These are phyloP conservation scores for Phialophora expanda DNA, from an alignment of 2,329 filamentous ascomycete genomes.

Conservation along the genomic window DNA sequence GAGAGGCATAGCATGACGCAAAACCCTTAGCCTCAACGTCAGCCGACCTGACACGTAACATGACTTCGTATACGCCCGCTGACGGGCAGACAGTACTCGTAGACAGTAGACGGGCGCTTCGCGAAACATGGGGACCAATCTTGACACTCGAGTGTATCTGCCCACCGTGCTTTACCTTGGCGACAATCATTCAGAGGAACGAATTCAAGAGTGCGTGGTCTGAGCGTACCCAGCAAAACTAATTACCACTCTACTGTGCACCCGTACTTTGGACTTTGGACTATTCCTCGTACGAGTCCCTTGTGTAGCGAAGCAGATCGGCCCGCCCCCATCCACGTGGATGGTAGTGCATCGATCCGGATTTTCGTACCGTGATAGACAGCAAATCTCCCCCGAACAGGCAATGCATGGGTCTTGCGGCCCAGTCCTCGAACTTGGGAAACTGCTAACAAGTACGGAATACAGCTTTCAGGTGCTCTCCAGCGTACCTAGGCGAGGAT, in stretches of 20 bases:
- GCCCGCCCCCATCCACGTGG: background rate
- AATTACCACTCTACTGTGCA: too few relatives aligned
- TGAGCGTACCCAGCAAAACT: too few relatives aligned
- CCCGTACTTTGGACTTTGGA: too few relatives aligned
- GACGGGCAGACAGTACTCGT: background rate
- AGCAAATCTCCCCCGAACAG: background rate
- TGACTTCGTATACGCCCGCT: background rate
- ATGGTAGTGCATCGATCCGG: background rate
- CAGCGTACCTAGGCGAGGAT: too few relatives aligned
- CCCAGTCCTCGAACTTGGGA: background rate
- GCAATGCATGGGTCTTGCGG: background rate
- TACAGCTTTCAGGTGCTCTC: too few relatives aligned
- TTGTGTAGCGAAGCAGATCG: background rate
- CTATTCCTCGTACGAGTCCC: background rate
- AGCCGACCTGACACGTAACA: background rate
- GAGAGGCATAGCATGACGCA: background rate
- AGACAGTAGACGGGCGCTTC: background rate
- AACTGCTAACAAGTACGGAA: background rate
- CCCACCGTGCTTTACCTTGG: too few relatives aligned
- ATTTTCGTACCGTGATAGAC: background rate
- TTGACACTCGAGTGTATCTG: background rate
- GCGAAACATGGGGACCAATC: background rate
- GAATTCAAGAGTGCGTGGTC: too few relatives aligned
- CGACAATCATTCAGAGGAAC: too few relatives aligned
- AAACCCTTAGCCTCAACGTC: background rate